These are phyloP conservation scores for Clonostachys byssicola DNA, from an alignment of 2,329 filamentous ascomycete species.

Conservation along the genomic window DNA sequence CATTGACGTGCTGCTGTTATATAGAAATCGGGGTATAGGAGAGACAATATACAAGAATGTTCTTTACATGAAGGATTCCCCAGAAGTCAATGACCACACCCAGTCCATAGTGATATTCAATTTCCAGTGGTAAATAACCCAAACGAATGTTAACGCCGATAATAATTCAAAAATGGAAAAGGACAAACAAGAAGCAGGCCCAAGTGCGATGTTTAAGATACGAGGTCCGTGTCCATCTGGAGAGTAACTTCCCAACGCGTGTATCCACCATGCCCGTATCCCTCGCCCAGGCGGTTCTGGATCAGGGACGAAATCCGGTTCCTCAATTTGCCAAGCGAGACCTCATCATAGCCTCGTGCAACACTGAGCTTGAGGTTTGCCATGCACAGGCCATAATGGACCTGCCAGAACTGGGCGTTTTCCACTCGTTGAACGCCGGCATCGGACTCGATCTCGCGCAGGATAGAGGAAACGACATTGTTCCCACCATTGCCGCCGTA, in stretches of 20 bases:
- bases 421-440: slow-evolving; percentile 73
- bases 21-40: no score
- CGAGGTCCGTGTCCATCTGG: slow-evolving; percentile 55
- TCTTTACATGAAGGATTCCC: no score
- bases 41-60: no score
- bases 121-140: no score
- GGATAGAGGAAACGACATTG: slow-evolving; percentile 62
- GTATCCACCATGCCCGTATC: slow-evolving; percentile 74
- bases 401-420: slow-evolving; percentile 96
- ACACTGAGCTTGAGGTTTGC: slow-evolving; percentile 84
- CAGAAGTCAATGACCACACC: no score
- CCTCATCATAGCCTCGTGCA: slow-evolving; percentile 59
- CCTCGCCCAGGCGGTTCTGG: slow-evolving; percentile 80
- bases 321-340: slow-evolving; percentile 67
- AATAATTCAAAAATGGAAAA: no score
- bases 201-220: background rate
- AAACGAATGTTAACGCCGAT: no score
- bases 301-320: slow-evolving; percentile 75
- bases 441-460: slow-evolving; percentile 81
- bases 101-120: no score
- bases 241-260: slow-evolving; percentile 92
- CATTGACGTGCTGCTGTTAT: no score
- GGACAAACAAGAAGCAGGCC: no score
- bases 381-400: slow-evolving; percentile 95
- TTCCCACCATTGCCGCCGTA: slow-evolving; percentile 46